Evolutionary conservation across 2,329 filamentous ascomycete genomes (phyloP), one percentile per base, ranked within the genome.

Genomic region (Sphaerulina populicola): DNA sequence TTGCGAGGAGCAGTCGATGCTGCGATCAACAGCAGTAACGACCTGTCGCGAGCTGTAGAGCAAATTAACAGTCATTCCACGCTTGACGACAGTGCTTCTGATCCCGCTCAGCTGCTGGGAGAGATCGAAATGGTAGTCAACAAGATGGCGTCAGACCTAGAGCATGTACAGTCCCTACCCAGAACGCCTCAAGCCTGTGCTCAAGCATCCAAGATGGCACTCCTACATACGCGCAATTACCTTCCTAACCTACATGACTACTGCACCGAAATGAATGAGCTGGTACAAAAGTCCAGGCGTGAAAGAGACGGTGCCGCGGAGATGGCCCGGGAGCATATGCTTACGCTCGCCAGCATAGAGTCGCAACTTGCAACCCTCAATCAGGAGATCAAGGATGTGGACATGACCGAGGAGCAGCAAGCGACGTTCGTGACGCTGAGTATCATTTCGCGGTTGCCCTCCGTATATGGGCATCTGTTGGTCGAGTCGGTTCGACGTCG

Each of bases 381-480:
- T 63, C 72, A 75, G 6, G 85, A 86, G 57, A 82, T 95, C 54
- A 81, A 80, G 49, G 76, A 79, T 2, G 71, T 96, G 40, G 83
- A 84, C 56, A 75, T 87, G 44, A 81, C 85, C 6, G 80, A 86
- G 53, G 86, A 93, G 53, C 86, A 87, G 41, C 77, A 86, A 64
- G 81, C 87, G 30, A 84, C 86, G 0, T 90, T 96, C 65, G 85
- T 94, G 56, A 79, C 87, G 37, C 75, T 98, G 18, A 82, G 83
- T 14, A 75, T 88, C 18, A 83, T 96, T 33, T 83, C 90, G 39
- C 82, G 90, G 56, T 77, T 97, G 29, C 93, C 93, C 0, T 84
- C 85, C 51, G 82, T 94, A 61, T 98, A 97, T 66, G 90, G 90
- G 0, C 90, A 89, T 2, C 86, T 95, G 52, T 74, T 94, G 15